These are phyloP conservation scores for Quercus gilva DNA, from an alignment of 306 rosid genomes.

Conservation along the genomic window DNA sequence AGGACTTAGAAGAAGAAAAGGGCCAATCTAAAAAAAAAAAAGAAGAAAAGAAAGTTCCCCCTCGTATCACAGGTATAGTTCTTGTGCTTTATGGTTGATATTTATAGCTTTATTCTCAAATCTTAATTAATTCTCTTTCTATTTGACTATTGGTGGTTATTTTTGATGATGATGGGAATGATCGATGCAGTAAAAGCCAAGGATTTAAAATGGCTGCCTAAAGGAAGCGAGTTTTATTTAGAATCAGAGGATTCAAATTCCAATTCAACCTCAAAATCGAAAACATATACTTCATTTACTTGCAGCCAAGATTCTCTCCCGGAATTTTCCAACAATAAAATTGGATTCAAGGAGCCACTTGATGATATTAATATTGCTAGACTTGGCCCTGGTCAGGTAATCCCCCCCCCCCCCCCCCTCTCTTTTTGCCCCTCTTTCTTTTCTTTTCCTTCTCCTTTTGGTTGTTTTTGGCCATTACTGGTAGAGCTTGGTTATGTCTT, in stretches of 20 bases:
- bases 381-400: conserved; percentile 92
- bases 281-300: conserved; percentile 73
- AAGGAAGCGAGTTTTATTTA: conserved; percentile 66
- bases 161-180: conserved; percentile 21
- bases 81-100: not conserved
- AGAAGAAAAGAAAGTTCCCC: conserved; percentile 6
- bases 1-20: no score
- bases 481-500: not conserved
- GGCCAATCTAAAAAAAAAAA: not conserved
- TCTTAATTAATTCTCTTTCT: not conserved
- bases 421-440: no score
- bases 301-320: conserved; percentile 73
- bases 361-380: conserved; percentile 66
- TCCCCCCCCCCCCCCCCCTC: not conserved
- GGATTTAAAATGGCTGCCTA: conserved; percentile 74
- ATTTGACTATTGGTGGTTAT: not conserved
- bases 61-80: conserved; percentile 57
- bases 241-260: conserved; percentile 45
- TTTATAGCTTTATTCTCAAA: not conserved
- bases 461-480: conserved; percentile 1
- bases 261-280: conserved; percentile 48
- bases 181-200: conserved; percentile 66
- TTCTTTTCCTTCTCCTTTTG: not conserved
- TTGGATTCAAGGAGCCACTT: conserved; percentile 30
- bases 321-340: conserved; percentile 56